Conservation (phyloP, 1,284 basidiomycete genomes). For the Puccinia coronata region DNA sequence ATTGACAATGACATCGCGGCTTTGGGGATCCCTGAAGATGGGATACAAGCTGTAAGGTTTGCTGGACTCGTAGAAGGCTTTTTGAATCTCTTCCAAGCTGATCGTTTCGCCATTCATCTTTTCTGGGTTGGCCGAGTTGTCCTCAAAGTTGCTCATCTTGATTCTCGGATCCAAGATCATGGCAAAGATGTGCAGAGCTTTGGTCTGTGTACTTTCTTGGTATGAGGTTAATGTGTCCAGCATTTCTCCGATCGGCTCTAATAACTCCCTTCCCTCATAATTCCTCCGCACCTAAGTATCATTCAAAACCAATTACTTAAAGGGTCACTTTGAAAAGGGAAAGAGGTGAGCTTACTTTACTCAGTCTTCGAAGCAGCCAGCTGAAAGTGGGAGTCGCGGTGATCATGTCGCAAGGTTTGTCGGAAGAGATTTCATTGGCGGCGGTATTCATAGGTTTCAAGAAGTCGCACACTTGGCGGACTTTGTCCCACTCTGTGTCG, state of each 20-base stretch:
- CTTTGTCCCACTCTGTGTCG: slow-evolving; percentile 4
- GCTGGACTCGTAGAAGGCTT: neutral
- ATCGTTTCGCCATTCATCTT: neutral
- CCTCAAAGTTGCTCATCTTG: slow-evolving; percentile 24
- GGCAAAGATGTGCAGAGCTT: slow-evolving; percentile 1
- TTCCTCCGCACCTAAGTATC: slow-evolving; percentile 17
- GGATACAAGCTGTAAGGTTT: slow-evolving; percentile 15
- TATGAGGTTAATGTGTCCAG: neutral
- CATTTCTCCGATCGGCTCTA: neutral
- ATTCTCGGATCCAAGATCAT: slow-evolving; percentile 30
- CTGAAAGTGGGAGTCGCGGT: slow-evolving; percentile 20
- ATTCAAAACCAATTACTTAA: neutral
- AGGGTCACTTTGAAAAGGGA: neutral
- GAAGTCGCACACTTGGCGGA: slow-evolving; percentile 7
- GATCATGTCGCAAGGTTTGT: slow-evolving; percentile 33
- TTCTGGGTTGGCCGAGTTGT: neutral
- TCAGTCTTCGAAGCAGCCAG: slow-evolving; percentile 20
- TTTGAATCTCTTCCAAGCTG: slow-evolving; percentile 8
- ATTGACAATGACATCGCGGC: neutral
- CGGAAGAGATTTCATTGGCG: slow-evolving; percentile 16
- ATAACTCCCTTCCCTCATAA: slow-evolving; percentile 13
- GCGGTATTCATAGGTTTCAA: slow-evolving; percentile 15
- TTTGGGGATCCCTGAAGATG: neutral
- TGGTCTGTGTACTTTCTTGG: neutral
- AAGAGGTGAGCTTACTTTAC: neutral